Conservation (phyloP, 108 stramenopile genomes). For the Heterococcus sp. region DNA sequence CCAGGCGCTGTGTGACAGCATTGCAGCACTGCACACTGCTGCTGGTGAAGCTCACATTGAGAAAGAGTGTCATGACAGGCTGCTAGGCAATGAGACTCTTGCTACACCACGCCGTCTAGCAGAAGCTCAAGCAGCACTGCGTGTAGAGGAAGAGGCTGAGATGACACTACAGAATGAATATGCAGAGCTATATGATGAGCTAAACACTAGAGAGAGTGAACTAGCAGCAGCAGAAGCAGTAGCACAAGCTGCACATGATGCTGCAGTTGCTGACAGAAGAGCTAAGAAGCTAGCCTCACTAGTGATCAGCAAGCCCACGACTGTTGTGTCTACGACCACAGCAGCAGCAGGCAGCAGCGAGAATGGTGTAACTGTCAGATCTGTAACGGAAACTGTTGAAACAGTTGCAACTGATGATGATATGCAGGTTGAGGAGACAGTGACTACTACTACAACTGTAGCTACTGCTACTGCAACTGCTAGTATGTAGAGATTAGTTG, state of each 20-base stretch:
- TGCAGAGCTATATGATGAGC: neutral
- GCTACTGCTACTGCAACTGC: neutral
- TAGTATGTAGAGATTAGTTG: no score
- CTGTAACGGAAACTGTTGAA: neutral
- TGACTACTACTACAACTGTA: neutral
- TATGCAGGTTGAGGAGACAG: neutral
- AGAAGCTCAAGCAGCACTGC: neutral
- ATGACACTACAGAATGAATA: neutral
- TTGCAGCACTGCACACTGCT: neutral
- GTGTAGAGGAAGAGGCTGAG: neutral
- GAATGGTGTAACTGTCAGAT: neutral
- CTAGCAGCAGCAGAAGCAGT: slow-evolving; percentile 6
- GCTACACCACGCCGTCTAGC: slow-evolving; percentile 7
- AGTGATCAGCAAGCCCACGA: neutral
- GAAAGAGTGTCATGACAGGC: slow-evolving; percentile 7
- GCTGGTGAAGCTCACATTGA: slow-evolving; percentile 13
- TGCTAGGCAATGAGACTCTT: neutral
- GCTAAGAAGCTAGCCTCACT: neutral
- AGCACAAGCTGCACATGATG: slow-evolving; percentile 17
- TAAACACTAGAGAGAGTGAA: neutral
- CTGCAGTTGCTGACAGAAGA: slow-evolving; percentile 3
- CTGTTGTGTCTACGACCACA: neutral
- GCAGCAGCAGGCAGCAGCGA: neutral
- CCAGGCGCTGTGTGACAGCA: neutral
- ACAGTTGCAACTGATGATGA: no score